Percentiles rank a stretch among this genome's conserved stretches.
Conservation (phyloP, 208 protist genomes). For the Perkinsela sp. region DNA sequence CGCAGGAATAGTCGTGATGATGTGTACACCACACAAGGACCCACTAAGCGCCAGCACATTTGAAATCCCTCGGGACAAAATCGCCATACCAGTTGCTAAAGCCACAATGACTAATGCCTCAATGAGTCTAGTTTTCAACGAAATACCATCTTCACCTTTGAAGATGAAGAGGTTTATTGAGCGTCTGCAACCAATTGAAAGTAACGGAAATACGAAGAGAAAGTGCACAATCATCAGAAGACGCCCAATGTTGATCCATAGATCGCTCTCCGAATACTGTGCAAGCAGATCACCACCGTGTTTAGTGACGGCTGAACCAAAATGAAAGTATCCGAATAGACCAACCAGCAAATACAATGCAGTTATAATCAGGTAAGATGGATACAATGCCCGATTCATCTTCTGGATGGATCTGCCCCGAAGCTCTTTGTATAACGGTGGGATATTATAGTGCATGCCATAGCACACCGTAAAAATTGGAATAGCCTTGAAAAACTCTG, state of each 20-base stretch:
- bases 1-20: conserved; percentile 5
- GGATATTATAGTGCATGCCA: conserved; percentile 7
- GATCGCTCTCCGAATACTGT: conserved; percentile 2
- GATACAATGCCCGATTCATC: conserved; percentile 2
- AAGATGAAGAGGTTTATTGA: conserved; percentile 6
- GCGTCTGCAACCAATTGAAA: conserved; percentile 5
- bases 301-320: conserved; percentile 1
- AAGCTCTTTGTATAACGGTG: conserved; percentile 7
- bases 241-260: conserved; percentile 5
- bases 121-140: not conserved
- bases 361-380: conserved; percentile 1
- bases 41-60: not conserved
- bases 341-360: conserved; percentile 5
- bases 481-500: conserved; percentile 7
- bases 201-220: conserved; percentile 5
- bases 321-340: conserved; percentile 4
- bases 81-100: not conserved
- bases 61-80: not conserved
- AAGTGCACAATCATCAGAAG: conserved; percentile 7
- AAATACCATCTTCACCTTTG: not conserved
- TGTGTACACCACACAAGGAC: conserved; percentile 4
- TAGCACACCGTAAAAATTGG: conserved; percentile 7
- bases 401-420: conserved; percentile 1
- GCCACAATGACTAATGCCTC: not conserved
- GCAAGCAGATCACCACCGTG: conserved; percentile 1